phyloP scores from a whole-genome alignment of 257 asterid genomes.

The Solanum medicagineum region DNA sequence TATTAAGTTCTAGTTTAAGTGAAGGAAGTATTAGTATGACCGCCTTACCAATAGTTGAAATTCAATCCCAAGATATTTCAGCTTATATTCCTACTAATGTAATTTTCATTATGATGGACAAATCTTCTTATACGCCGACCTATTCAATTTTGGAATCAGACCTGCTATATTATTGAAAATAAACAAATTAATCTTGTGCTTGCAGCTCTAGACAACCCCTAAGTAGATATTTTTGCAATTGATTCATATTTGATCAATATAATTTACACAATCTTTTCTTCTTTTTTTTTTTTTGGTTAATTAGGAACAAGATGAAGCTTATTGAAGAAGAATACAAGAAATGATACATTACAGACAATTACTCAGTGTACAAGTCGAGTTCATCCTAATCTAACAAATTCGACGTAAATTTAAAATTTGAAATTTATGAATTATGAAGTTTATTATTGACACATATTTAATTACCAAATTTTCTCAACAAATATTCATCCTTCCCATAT shows the following conservation, averaged over 20 bases:
- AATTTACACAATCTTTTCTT: background rate
- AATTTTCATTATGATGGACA: background rate
- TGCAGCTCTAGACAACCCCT: background rate
- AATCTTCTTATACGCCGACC: background rate
- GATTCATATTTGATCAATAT: background rate
- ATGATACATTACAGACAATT: background rate
- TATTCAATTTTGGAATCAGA: too few relatives aligned
- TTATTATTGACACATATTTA: background rate
- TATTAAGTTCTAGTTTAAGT: too few relatives aligned
- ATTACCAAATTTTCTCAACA: background rate
- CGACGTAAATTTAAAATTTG: background rate
- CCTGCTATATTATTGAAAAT: too few relatives aligned
- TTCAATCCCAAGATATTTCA: background rate
- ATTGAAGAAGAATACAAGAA: background rate
- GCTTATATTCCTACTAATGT: background rate
- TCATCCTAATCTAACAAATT: background rate
- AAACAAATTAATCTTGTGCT: background rate
- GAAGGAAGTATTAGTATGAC: background rate
- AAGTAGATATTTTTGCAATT: background rate
- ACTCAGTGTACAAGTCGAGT: background rate
- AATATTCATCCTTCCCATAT: background rate
- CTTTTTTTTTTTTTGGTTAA: background rate
- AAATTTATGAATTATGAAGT: background rate
- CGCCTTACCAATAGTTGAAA: background rate
- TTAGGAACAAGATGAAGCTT: conserved; percentile 39